phyloP scores from a whole-genome alignment of 2,329 filamentous ascomycete species.

The Chaetoscypha palmicola region DNA sequence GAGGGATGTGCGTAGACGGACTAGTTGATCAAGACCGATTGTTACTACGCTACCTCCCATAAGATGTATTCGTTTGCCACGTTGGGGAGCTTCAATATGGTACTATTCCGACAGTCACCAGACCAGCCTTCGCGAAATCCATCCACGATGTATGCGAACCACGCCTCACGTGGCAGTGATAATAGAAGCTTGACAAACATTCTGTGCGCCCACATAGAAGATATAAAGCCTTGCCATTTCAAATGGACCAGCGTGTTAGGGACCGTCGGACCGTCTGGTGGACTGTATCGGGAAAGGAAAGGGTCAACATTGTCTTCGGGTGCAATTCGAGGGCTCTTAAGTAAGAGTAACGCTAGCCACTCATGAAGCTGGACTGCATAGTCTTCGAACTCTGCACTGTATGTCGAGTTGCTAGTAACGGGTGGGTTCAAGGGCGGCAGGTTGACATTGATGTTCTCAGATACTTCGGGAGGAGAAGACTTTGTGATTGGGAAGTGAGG shows the following conservation, averaged over 20 bases:
- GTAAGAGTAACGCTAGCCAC: conserved; percentile 63
- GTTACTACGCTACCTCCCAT: conserved; percentile 44
- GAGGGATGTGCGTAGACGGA: conserved; percentile 56
- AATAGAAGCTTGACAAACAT: conserved; percentile 41
- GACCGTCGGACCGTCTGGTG: conserved; percentile 36
- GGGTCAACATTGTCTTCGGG: conserved; percentile 54
- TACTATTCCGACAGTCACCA: conserved; percentile 43
- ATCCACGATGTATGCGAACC: conserved; percentile 50
- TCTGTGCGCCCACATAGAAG: conserved; percentile 45
- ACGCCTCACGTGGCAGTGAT: conserved; percentile 39
- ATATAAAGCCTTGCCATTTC: conserved; percentile 53
- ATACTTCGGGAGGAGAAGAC: conserved; percentile 30
- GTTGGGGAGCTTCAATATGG: conserved; percentile 45
- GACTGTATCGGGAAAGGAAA: conserved; percentile 61
- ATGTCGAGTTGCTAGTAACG: conserved; percentile 29
- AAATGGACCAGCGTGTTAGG: conserved; percentile 39
- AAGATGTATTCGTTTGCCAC: conserved; percentile 48
- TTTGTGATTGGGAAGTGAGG: conserved; percentile 39
- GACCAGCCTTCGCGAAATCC: conserved; percentile 42
- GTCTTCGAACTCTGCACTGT: conserved; percentile 51
- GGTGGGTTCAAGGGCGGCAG: conserved; percentile 27
- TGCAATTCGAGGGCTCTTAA: conserved; percentile 57
- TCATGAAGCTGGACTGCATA: conserved; percentile 60
- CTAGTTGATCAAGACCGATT: conserved; percentile 38
- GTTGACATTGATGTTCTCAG: conserved; percentile 27